These are phyloP conservation scores for Sistotremastrum niveocremeum DNA, from an alignment of 768 basidiomycete species.

Conservation along the genomic window DNA sequence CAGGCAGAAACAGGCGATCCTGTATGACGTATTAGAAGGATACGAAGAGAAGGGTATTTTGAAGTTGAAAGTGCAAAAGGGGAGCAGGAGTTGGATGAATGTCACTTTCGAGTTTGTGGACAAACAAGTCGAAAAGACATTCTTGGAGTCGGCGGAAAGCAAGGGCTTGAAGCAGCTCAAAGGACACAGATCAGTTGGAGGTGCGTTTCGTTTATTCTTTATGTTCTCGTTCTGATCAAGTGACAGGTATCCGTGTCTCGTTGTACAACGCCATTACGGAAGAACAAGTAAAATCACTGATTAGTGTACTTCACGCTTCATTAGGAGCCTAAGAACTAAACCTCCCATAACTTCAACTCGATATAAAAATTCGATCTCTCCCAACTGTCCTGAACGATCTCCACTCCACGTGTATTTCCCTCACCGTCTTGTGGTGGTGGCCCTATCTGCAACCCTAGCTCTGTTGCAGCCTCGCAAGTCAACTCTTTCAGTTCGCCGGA, in stretches of 20 bases:
- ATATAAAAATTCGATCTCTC: slow-evolving; percentile 84
- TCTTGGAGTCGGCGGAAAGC: slow-evolving; percentile 69
- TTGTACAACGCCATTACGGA: slow-evolving; percentile 83
- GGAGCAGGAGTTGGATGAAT: slow-evolving; percentile 91
- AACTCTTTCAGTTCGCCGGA: slow-evolving; percentile 61
- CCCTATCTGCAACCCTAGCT: slow-evolving; percentile 42
- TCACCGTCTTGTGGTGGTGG: slow-evolving; percentile 7
- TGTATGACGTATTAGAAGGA: slow-evolving; percentile 61
- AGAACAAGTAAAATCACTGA: slow-evolving; percentile 39
- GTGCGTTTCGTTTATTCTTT: slow-evolving; percentile 12
- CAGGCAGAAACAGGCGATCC: slow-evolving; percentile 54
- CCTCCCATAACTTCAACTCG: slow-evolving; percentile 53
- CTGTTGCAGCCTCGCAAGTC: slow-evolving; percentile 46
- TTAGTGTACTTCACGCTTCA: too few species aligned
- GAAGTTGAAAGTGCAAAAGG: slow-evolving; percentile 54
- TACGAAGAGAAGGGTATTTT: slow-evolving; percentile 63
- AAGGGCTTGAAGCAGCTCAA: slow-evolving; percentile 76
- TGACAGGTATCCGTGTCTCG: slow-evolving; percentile 62
- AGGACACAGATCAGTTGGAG: slow-evolving; percentile 70
- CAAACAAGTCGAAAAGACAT: slow-evolving; percentile 42
- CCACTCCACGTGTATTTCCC: slow-evolving; percentile 31
- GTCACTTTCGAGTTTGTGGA: slow-evolving; percentile 69
- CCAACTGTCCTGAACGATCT: slow-evolving; percentile 67
- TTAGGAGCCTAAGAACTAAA: slow-evolving; percentile 8
- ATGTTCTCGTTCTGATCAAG: not conserved